Base-by-base conservation (phyloP, 2,329 filamentous ascomycete species). In the Volutella citrinella region DNA sequence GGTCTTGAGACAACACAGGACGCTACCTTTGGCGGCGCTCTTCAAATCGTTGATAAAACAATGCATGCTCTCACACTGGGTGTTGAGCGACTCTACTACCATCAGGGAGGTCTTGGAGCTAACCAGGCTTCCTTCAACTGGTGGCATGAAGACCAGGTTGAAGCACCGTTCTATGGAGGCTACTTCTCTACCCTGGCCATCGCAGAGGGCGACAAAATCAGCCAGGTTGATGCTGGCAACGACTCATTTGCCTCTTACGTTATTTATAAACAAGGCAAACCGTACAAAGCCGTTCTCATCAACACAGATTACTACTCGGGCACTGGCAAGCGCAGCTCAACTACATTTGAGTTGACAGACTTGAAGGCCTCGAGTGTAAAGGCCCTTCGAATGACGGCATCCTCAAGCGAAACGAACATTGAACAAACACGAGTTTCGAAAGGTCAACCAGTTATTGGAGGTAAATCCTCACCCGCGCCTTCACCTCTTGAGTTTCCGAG, bases 1-100 rank as follows among this genome's bases (percentile, higher is more conserved):
- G 34, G 32, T n/a, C 15, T 27, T 17, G 19, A 42, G 30, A n/a
- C 21, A 5, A 21, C 21, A 21, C 35, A 42, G 42, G 42, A 40
- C 27, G 25, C 49, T 54, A 71, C 40, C 55, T 39, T 39, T 14
- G 36, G 36, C 13, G 27, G 31, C 21, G 36, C 36, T 18, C 27
- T 39, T 14, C 36, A 39, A n/a, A 8, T 39, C 7, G 6, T 39
- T 4, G 36, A 39, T 24, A 39, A 39, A 28, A 27, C 36, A 2
- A 17, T 39, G 10, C 27, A 21, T 10, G 31, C 36, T 18, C 14
- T 39, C 9, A 27, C 27, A 5, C 23, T 34, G 10, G 36, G 36
- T 6, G 17, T 39, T 19, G 6, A 28, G 15, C 31, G 32, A 21
- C 19, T 39, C 7, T 39, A 34, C n/a, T 39, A 34, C 22, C 36